Conservation (phyloP, 352 stramenopile genomes). For the Stephanocyclus meneghinianus region DNA sequence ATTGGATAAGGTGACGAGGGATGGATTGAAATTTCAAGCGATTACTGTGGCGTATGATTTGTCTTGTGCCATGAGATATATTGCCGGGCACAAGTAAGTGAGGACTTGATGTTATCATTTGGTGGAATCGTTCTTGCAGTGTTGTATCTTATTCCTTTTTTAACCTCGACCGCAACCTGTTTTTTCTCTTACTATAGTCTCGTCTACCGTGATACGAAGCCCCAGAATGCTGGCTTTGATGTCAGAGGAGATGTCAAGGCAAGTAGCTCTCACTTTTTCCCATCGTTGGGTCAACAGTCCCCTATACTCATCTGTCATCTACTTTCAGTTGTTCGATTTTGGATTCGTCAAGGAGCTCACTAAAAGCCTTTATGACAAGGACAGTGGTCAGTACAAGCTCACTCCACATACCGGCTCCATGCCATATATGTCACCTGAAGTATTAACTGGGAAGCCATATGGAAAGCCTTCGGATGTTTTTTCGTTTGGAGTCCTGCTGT, state of each 20-base stretch:
- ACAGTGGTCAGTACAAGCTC: constrained; percentile 44
- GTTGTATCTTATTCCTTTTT: not conserved
- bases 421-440: constrained; percentile 59
- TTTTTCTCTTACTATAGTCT: constrained; percentile 11
- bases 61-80: constrained; percentile 42
- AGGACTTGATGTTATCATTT: not conserved
- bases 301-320: not conserved
- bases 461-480: constrained; percentile 53
- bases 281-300: not conserved
- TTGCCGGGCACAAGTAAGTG: constrained; percentile 41
- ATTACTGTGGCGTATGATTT: constrained; percentile 48
- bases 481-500: constrained; percentile 52
- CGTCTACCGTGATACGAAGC: constrained; percentile 47
- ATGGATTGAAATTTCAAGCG: constrained; percentile 8
- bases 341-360: constrained; percentile 50
- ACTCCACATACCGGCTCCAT: constrained; percentile 25
- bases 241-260: constrained; percentile 66
- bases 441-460: constrained; percentile 55
- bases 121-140: not conserved
- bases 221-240: constrained; percentile 78
- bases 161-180: not conserved
- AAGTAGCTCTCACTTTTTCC: constrained; percentile 1
- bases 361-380: constrained; percentile 26
- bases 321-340: constrained; percentile 69
- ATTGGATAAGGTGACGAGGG: constrained; percentile 20